Conservation (phyloP, 2,329 filamentous ascomycete species). For the Fusarium fujikuroi region DNA sequence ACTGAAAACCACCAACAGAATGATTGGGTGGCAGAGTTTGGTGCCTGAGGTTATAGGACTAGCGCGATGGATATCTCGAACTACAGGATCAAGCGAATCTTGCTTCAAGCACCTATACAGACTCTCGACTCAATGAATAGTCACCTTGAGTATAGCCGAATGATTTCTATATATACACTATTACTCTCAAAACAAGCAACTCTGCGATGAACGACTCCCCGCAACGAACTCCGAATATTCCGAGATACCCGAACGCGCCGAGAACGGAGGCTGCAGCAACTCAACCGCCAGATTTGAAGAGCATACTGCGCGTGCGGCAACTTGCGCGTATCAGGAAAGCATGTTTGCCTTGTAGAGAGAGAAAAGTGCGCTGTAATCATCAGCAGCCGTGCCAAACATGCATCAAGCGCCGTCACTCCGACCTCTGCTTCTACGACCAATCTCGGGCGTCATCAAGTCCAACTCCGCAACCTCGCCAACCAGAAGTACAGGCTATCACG, state of each 20-base stretch:
- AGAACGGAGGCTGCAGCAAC: not conserved
- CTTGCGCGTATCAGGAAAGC: conserved; percentile 56
- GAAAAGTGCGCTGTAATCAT: conserved; percentile 25
- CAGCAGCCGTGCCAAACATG: conserved; percentile 27
- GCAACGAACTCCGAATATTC: not conserved
- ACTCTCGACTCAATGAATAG: not conserved
- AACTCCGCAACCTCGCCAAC: not conserved
- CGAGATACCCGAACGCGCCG: not conserved
- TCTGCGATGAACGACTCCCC: not conserved
- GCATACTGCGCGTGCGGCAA: conserved; percentile 8
- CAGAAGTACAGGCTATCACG: not conserved
- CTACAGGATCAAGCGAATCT: not conserved
- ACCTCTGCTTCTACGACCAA: conserved; percentile 15
- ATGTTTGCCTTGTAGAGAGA: conserved; percentile 24
- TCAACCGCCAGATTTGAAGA: not conserved
- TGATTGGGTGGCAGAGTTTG: not conserved
- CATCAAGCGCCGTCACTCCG: conserved; percentile 18
- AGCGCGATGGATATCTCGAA: not conserved
- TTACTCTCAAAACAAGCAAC: accelerated
- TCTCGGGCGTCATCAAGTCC: not conserved
- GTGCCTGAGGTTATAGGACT: not conserved
- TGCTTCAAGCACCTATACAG: too few relatives aligned
- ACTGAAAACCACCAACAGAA: not conserved
- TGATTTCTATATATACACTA: accelerated
- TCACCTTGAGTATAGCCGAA: not conserved